phyloP scores from a whole-genome alignment of 2,329 filamentous ascomycete species.

The Leptographium wingfieldii region DNA sequence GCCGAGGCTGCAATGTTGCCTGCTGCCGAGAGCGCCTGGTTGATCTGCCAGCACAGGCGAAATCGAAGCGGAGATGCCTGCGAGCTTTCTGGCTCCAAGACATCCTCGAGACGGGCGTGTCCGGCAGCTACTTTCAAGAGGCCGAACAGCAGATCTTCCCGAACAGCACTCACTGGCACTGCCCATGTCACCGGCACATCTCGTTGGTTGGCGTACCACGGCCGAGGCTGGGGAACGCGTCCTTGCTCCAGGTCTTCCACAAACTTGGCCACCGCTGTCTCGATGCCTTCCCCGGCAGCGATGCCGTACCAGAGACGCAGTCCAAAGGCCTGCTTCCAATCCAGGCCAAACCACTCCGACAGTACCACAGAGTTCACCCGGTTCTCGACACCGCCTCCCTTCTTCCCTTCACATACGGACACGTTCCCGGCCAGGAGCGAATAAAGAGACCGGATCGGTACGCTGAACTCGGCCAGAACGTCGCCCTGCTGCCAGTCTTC shows the following conservation, averaged over 20 bases:
- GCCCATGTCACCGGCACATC: conserved; percentile 44
- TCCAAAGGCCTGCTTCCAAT: conserved; percentile 90
- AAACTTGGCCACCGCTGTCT: conserved; percentile 61
- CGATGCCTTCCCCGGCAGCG: conserved; percentile 53
- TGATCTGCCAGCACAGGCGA: conserved; percentile 75
- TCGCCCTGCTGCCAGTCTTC: conserved; percentile 74
- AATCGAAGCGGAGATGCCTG: conserved; percentile 63
- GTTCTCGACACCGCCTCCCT: conserved; percentile 62
- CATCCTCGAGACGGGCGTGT: conserved; percentile 48
- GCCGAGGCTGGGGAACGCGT: conserved; percentile 58
- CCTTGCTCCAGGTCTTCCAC: conserved; percentile 59
- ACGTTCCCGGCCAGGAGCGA: conserved; percentile 81
- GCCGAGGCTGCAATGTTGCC: conserved; percentile 17
- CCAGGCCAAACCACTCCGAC: conserved; percentile 68
- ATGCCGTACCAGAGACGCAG: conserved; percentile 83
- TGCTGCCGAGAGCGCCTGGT: conserved; percentile 48
- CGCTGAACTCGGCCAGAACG: conserved; percentile 75
- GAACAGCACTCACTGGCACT: conserved; percentile 25
- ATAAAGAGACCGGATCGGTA: conserved; percentile 75
- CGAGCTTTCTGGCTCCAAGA: conserved; percentile 64
- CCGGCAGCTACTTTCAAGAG: conserved; percentile 69
- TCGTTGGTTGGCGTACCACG: conserved; percentile 52
- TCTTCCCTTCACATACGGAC: conserved; percentile 69
- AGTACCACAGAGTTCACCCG: conserved; percentile 69
- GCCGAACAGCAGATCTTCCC: conserved; percentile 77